Evolutionary conservation across 129 eudicot genomes (phyloP).

Genomic region (Pulicaria dysenterica): DNA sequence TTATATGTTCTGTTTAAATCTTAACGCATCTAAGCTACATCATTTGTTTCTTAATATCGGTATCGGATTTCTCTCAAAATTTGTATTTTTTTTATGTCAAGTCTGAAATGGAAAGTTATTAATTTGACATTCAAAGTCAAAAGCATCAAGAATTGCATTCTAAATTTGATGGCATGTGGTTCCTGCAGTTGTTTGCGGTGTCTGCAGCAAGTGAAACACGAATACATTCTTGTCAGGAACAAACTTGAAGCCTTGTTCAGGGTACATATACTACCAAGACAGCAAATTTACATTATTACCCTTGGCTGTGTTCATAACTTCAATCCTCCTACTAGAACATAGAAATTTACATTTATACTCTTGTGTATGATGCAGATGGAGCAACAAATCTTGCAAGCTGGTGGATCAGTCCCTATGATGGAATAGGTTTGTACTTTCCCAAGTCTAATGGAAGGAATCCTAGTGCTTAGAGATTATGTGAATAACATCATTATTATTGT

Average conservation of each 20-base stretch:
- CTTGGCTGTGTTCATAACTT: not conserved
- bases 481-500: conserved; percentile 3
- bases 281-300: conserved; percentile 4
- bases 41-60: not conserved
- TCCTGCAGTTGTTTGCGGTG: conserved; percentile 60
- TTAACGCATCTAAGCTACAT: not conserved
- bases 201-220: conserved; percentile 62
- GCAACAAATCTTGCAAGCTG: conserved; percentile 68
- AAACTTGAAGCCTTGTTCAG: conserved; percentile 70
- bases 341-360: not conserved
- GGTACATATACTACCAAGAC: conserved; percentile 38
- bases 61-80: not conserved
- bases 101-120: not conserved
- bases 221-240: conserved; percentile 69
- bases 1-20: not conserved
- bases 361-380: conserved; percentile 50
- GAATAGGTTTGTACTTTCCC: conserved; percentile 27
- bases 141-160: conserved; percentile 1
- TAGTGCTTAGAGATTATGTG: conserved; percentile 7
- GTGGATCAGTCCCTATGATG: conserved; percentile 64
- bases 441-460: not conserved
- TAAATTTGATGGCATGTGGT: conserved; percentile 11
- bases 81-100: not conserved
- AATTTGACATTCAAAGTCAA: not conserved
- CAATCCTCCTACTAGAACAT: conserved; percentile 7